These are phyloP conservation scores for Lotus japonicus DNA, from an alignment of 306 rosid genomes.

Conservation along the genomic window DNA sequence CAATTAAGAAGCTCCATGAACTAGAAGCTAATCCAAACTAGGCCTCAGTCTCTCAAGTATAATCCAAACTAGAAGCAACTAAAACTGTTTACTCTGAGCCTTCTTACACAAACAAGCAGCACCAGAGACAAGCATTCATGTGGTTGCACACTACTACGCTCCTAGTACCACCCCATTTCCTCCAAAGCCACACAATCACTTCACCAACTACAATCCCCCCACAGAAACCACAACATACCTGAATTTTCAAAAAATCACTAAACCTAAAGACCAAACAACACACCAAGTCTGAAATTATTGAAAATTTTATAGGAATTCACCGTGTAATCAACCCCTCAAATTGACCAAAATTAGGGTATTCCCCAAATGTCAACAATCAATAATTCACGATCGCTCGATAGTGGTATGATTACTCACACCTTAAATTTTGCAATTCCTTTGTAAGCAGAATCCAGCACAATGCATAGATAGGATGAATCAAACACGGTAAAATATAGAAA, in stretches of 20 bases:
- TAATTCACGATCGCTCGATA: not conserved
- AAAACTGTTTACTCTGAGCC: not conserved
- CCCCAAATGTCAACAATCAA: constrained; percentile 6
- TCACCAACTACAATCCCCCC: not conserved
- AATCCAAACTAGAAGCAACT: not conserved
- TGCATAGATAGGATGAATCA: not conserved
- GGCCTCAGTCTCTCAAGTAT: too few relatives aligned
- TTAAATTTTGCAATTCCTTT: not conserved
- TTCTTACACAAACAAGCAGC: not conserved
- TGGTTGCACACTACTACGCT: not conserved
- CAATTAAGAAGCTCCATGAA: too few relatives aligned
- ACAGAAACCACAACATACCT: not conserved
- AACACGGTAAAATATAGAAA: not conserved
- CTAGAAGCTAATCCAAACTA: too few relatives aligned
- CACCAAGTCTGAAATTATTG: not conserved
- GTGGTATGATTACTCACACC: not conserved
- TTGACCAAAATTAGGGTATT: not conserved
- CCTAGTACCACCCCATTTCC: not conserved
- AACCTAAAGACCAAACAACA: not conserved
- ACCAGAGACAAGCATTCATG: not conserved
- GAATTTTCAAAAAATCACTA: not conserved
- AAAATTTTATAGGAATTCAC: not conserved
- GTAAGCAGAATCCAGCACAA: too few relatives aligned
- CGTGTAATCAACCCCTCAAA: not conserved
- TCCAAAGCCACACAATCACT: constrained; percentile 10